Base-by-base conservation (phyloP, 2,329 filamentous ascomycete species). In the Whalleya microplaca region DNA sequence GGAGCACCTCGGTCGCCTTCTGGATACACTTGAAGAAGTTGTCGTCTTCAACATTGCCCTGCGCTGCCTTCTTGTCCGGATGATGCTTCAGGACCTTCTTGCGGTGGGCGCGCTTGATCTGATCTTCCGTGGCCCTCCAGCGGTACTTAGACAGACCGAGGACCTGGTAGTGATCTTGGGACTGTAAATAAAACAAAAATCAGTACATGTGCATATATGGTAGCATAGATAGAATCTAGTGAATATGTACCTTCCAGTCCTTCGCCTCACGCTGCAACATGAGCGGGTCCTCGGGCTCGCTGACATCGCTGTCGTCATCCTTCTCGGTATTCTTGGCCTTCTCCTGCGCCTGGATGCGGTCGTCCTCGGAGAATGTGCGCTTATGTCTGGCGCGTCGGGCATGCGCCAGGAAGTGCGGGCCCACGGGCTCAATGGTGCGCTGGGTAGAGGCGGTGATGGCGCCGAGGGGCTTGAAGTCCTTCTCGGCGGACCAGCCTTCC, bases 1-100 rank as follows among this genome's bases (percentile, higher is more conserved):
- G 85, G 18, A 99, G 89, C 50, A 98, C 84, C 71, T 99, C 95
- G 69, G 90, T 94, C 55, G 95, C 95, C 78, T 97, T 97, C 76
- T 99, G 96, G 76, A 99, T 99, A 78, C 96, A 99, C 85, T 99
- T 99, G 89, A 99, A 99, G 84, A 99, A 99, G 75, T 90, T 91
- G 76, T 99, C 95, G 77, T 97, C 94, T 70, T 98, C 93, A 66
- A 86, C 84, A 69, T 86, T 84, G 60, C 95, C 95, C 46, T 88
- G 85, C 23, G 95, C 95, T 16, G 96, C 95, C 81, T 96, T 96
- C 88, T 99, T 99, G 77, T 99, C 95, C 61, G 95, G 95, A 78
- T 99, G 95, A 77, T 99, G 95, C 80, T 92, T 94, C 65, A 99
- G 89, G 64, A 99, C 95, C 89, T 99, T 99, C 87, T 96, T 97